phyloP scores from a whole-genome alignment of 495 filamentous ascomycete genomes.

The Jackrogersella multiformis region DNA sequence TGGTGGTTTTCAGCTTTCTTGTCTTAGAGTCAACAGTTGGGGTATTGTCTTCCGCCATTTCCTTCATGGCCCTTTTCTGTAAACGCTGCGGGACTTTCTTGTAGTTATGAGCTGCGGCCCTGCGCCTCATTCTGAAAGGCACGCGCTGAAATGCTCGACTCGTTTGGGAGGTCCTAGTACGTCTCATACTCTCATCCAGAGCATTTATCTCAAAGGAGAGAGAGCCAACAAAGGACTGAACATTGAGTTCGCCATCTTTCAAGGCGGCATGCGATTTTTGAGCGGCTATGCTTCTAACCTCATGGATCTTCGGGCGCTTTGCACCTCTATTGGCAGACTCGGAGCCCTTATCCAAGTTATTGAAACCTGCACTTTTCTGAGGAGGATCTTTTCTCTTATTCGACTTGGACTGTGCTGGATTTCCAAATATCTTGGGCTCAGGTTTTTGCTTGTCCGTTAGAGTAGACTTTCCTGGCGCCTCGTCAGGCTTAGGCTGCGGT shows the following conservation, averaged over 20 bases:
- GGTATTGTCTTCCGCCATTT: constrained; percentile 94
- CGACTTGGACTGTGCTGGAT: constrained; percentile 11
- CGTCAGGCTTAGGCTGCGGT: constrained; percentile 24
- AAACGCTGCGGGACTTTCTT: constrained; percentile 88
- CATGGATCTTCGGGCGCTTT: constrained; percentile 70
- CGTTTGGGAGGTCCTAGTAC: constrained; percentile 71
- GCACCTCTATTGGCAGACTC: constrained; percentile 50
- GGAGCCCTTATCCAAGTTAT: constrained; percentile 47
- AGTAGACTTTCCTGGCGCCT: neutral
- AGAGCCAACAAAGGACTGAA: constrained; percentile 80
- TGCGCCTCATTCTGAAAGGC: constrained; percentile 80
- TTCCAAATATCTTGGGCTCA: constrained; percentile 1
- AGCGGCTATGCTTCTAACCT: constrained; percentile 75
- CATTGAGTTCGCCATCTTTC: constrained; percentile 79
- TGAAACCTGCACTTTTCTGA: constrained; percentile 19
- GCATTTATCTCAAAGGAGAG: constrained; percentile 90
- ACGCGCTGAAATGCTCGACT: constrained; percentile 89
- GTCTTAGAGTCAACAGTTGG: constrained; percentile 78
- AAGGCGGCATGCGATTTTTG: constrained; percentile 77
- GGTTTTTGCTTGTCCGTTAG: constrained; percentile 9
- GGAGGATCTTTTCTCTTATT: constrained; percentile 42
- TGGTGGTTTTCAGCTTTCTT: constrained; percentile 73
- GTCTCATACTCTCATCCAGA: constrained; percentile 78
- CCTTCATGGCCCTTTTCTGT: constrained; percentile 71
- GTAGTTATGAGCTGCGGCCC: constrained; percentile 94